These are phyloP conservation scores for Musa acuminata DNA, from an alignment of 176 grass and related monocot genomes.

Conservation along the genomic window DNA sequence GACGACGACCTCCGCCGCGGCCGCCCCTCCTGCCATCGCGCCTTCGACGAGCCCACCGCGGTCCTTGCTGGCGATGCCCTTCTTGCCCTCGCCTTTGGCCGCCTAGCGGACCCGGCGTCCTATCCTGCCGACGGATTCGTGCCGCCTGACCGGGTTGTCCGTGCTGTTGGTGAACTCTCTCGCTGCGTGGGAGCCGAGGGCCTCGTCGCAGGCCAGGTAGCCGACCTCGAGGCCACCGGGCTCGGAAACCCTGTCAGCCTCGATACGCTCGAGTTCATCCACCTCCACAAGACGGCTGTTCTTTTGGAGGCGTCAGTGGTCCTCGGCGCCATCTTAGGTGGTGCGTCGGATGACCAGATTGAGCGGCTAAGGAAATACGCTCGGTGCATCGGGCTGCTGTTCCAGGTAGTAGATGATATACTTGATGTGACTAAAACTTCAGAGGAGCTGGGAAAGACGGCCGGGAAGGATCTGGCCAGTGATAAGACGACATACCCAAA, in stretches of 20 bases:
- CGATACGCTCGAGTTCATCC: constrained; percentile 35
- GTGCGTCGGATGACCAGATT: neutral
- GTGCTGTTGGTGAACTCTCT: constrained; percentile 31
- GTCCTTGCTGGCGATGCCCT: constrained; percentile 41
- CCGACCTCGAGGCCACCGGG: constrained; percentile 12
- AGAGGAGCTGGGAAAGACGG: too few relatives aligned
- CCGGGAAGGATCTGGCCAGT: constrained; percentile 29
- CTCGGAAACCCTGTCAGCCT: neutral
- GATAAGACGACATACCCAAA: constrained; percentile 43
- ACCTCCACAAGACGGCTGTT: constrained; percentile 40
- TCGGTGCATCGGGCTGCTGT: constrained; percentile 25
- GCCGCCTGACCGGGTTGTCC: constrained; percentile 1
- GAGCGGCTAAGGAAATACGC: constrained; percentile 32
- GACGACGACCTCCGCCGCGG: constrained; percentile 41
- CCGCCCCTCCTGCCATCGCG: constrained; percentile 25
- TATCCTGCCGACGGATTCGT: constrained; percentile 6
- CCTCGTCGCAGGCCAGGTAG: constrained; percentile 29
- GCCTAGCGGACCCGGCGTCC: neutral
- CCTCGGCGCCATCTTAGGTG: neutral
- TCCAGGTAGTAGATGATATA: constrained; percentile 18
- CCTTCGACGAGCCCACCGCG: constrained; percentile 29
- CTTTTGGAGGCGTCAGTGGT: constrained; percentile 19
- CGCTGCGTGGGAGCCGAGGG: constrained; percentile 12
- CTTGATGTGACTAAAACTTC: too few relatives aligned
- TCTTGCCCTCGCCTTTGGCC: constrained; percentile 42